These are phyloP conservation scores for Phytophthora ohioensis DNA, from an alignment of 352 stramenopile species.

Conservation along the genomic window DNA sequence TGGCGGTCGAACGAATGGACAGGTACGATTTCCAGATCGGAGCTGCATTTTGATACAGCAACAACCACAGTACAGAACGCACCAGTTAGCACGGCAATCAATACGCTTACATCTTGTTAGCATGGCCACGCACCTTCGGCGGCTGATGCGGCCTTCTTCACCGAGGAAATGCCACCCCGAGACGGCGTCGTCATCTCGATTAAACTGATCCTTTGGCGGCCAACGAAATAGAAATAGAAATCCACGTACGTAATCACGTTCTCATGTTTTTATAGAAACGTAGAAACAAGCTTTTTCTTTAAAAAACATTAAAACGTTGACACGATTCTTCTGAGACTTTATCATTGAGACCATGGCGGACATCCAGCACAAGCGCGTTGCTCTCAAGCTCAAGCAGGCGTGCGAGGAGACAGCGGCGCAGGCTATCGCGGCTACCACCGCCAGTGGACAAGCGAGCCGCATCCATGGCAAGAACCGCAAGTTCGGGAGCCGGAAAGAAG, in stretches of 20 bases:
- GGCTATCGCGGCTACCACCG: conserved; percentile 76
- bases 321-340: not conserved
- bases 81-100: conserved; percentile 9
- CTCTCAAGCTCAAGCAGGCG: conserved; percentile 77
- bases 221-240: conserved; percentile 12
- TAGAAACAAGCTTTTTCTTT: not conserved
- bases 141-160: conserved; percentile 37
- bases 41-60: conserved; percentile 37
- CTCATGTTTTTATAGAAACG: conserved; percentile 1
- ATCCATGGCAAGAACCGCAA: conserved; percentile 90
- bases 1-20: conserved; percentile 44
- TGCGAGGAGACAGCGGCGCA: conserved; percentile 87
- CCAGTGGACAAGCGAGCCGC: conserved; percentile 70
- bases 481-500: conserved; percentile 82
- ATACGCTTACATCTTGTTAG: not conserved
- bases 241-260: too few relatives aligned
- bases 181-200: conserved; percentile 20
- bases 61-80: conserved; percentile 2
- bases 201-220: conserved; percentile 21
- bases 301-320: not conserved
- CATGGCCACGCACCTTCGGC: conserved; percentile 34
- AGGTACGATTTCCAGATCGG: conserved; percentile 80
- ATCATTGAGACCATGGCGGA: conserved; percentile 51
- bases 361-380: conserved; percentile 71
- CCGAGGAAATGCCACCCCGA: conserved; percentile 31